A percentile compares a stretch with the other conserved stretches of the same genome.
phyloP scores from a whole-genome alignment of 106 monocot genomes.

The Gastrodia elata region DNA sequence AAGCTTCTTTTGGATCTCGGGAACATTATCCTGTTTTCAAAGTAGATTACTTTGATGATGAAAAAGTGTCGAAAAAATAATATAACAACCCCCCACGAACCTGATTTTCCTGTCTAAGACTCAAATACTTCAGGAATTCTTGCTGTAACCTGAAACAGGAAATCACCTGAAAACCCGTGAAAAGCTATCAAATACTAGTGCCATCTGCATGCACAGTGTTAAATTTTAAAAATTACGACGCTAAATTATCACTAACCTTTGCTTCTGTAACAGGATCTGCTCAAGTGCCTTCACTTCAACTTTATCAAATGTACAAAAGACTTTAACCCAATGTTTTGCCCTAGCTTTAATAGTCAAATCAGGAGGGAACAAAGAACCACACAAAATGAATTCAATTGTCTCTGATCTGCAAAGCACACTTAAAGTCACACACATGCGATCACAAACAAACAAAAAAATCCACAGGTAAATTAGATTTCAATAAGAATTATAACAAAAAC shows the following conservation, averaged over 20 bases:
- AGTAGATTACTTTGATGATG: conserved; percentile 13
- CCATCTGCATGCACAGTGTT: neutral
- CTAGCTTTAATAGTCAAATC: conserved; percentile 61
- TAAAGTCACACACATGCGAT: neutral
- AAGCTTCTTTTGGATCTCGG: conserved; percentile 68
- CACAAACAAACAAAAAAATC: neutral
- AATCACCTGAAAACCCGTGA: conserved; percentile 34
- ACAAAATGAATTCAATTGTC: conserved; percentile 65
- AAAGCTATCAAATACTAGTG: conserved; percentile 32
- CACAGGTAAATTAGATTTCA: neutral
- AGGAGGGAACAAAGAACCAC: conserved; percentile 67
- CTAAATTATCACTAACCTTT: conserved; percentile 43
- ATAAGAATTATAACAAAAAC: neutral
- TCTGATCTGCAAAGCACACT: conserved; percentile 47
- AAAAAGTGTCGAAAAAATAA: neutral
- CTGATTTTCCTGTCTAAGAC: conserved; percentile 66
- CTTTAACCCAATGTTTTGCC: conserved; percentile 64
- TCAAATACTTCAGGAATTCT: conserved; percentile 85
- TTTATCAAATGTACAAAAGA: conserved; percentile 66
- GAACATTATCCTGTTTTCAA: conserved; percentile 61
- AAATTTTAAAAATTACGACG: neutral
- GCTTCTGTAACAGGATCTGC: conserved; percentile 83
- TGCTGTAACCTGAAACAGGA: conserved; percentile 88
- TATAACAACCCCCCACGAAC: conserved; percentile 25
- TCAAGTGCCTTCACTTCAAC: conserved; percentile 89